Base-by-base conservation (phyloP, 2,329 filamentous ascomycete genomes). In the Scedosporium boydii region DNA sequence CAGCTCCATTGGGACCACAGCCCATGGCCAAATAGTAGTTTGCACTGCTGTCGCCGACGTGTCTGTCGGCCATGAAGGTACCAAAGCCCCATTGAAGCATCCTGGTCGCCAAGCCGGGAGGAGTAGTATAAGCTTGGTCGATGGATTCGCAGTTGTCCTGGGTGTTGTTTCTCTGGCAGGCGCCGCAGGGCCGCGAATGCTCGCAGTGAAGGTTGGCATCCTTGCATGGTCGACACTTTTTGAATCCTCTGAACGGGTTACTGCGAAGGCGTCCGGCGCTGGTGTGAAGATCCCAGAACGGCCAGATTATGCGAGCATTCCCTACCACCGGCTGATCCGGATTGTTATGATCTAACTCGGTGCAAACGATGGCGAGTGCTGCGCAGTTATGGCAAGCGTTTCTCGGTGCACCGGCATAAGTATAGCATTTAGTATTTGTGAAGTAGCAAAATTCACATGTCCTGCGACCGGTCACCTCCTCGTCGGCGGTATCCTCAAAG, bases 141-240 rank as follows among this genome's bases (percentile, higher is more conserved):
- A 27, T 18, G 14, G 23, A 9, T 27, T 27, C 18, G n/a, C 53
- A 57, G 16, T 18, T 16, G 18, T 23, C 6, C 53, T 27, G 14
- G 9, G 14, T n/a, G n/a, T 21, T 21, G 53, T 14, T n/a, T 12
- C 4, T 2, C 10, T 64, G 62, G 66, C 75, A 77, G 3, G 69
- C 72, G 59, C 76, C 72, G 62, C 75, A 77, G 1, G 75, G 75
- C 21, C 74, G 69, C 61, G 74, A 73, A 1, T 71, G 70, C 58
- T 77, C 75, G 63, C 75, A 77, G 7, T 34, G 56, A 2, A 59
- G 38, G 1, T 27, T 42, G 5, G 41, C 46, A 23, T 59, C 53
- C 2, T 61, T 3, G 6, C 66, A 67, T 27, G 46, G 48, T 27
- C 41, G 18, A 61, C 66, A 66, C 1, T 55, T 59, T 6, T 14